Conservation (phyloP, 805 yeast species). For the Starmerella riodocensis region DNA sequence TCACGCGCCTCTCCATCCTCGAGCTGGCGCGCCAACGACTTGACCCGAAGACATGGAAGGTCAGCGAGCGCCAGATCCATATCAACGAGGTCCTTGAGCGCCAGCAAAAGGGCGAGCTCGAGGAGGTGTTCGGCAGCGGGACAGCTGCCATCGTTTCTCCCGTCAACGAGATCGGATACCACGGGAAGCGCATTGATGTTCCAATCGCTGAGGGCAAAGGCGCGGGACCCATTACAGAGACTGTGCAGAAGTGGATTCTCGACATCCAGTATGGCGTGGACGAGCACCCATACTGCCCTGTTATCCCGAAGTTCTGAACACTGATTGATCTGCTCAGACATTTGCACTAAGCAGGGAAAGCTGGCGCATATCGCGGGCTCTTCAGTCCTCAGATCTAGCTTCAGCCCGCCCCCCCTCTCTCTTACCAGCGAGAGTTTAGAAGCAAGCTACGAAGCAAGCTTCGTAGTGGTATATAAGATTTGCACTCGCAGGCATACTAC, state of each 20-base stretch:
- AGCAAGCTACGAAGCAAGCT: too few species aligned
- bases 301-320: conserved; percentile 5
- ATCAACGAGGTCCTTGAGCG: conserved; percentile 68
- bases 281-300: conserved; percentile 36
- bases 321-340: too few species aligned
- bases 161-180: conserved; percentile 73
- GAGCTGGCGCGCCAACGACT: conserved; percentile 64
- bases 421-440: too few species aligned
- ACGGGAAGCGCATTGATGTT: conserved; percentile 55
- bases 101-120: conserved; percentile 65
- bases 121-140: conserved; percentile 95
- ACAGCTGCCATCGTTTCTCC: conserved; percentile 97
- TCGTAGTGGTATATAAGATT: too few species aligned
- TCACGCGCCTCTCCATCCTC: conserved; percentile 82
- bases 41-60: conserved; percentile 62
- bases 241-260: conserved; percentile 72
- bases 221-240: conserved; percentile 47
- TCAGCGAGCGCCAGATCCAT: conserved; percentile 72
- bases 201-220: conserved; percentile 74
- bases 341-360: too few species aligned
- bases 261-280: conserved; percentile 81
- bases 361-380: too few species aligned
- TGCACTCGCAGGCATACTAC: too few species aligned
- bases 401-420: too few species aligned
- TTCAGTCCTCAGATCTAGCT: too few species aligned